A percentile compares a stretch with the other conserved stretches of the same genome.
Conservation (phyloP, 2,329 filamentous ascomycete species). For the Dactylellina drechsleri region DNA sequence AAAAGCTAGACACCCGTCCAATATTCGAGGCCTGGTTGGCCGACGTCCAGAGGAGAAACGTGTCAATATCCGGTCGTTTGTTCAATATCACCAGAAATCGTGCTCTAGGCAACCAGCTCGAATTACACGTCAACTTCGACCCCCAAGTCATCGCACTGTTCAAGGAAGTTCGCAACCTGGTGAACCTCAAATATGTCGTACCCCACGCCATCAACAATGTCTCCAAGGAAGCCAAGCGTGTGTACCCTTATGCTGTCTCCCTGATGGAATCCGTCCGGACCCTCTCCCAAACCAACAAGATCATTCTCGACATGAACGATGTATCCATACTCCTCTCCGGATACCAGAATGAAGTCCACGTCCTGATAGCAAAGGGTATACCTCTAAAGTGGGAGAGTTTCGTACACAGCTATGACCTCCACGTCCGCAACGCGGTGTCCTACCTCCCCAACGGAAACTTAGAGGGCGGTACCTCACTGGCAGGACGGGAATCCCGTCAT, state of each 20-base stretch:
- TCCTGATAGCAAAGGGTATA: slow-evolving; percentile 83
- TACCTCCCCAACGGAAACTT: slow-evolving; percentile 70
- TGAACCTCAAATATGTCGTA: slow-evolving; percentile 93
- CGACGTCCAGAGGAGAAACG: slow-evolving; percentile 86
- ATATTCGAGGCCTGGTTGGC: slow-evolving; percentile 96
- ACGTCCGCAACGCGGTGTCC: slow-evolving; percentile 71
- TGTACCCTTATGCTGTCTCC: slow-evolving; percentile 97
- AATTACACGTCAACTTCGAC: slow-evolving; percentile 95
- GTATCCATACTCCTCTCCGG: slow-evolving; percentile 88
- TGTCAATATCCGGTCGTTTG: slow-evolving; percentile 89
- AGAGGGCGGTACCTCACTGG: slow-evolving; percentile 66
- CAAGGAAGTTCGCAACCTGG: slow-evolving; percentile 95
- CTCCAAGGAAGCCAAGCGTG: slow-evolving; percentile 97
- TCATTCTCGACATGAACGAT: slow-evolving; percentile 84
- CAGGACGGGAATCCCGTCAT: slow-evolving; percentile 84
- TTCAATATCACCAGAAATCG: slow-evolving; percentile 90
- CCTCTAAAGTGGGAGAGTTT: slow-evolving; percentile 97
- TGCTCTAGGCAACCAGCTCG: slow-evolving; percentile 86
- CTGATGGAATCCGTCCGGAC: slow-evolving; percentile 99
- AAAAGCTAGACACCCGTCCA: slow-evolving; percentile 91
- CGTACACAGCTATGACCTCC: slow-evolving; percentile 93
- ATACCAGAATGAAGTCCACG: slow-evolving; percentile 89
- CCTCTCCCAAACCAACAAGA: slow-evolving; percentile 84
- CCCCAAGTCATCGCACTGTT: slow-evolving; percentile 96
- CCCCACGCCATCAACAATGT: slow-evolving; percentile 94